These are phyloP conservation scores for Zizania palustris DNA, from an alignment of 202 grass and related monocot genomes.

Conservation along the genomic window DNA sequence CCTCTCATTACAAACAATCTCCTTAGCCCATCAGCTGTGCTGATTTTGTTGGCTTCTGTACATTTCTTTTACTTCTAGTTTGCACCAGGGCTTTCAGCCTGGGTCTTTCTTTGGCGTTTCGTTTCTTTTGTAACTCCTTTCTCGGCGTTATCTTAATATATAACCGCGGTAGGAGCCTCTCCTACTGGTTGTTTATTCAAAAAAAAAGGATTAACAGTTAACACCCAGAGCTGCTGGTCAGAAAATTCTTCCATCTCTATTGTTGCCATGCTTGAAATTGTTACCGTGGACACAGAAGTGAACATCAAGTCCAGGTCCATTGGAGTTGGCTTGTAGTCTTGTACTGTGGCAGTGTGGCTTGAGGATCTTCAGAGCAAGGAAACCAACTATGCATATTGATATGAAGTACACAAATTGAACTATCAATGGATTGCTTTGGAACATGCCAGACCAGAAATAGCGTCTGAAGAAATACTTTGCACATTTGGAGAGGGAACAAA, in stretches of 20 bases:
- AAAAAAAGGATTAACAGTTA: conserved; percentile 55
- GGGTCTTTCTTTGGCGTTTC: too few species aligned
- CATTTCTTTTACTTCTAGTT: too few species aligned
- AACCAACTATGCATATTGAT: conserved; percentile 30
- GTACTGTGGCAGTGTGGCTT: neutral
- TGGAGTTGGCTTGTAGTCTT: neutral
- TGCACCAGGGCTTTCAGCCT: too few species aligned
- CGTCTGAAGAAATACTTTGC: neutral
- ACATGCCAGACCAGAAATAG: conserved; percentile 10
- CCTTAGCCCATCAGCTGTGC: too few species aligned
- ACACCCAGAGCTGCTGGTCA: conserved; percentile 44
- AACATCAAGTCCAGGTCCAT: conserved; percentile 46
- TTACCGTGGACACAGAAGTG: conserved; percentile 47
- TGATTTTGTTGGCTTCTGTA: too few species aligned
- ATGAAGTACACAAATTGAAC: conserved; percentile 45
- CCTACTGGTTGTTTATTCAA: too few species aligned
- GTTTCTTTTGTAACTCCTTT: too few species aligned
- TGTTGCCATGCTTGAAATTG: conserved; percentile 56
- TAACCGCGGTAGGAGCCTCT: too few species aligned
- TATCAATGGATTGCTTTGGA: conserved; percentile 38
- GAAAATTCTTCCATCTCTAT: conserved; percentile 60
- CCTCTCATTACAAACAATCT: too few species aligned
- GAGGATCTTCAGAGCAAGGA: conserved; percentile 36
- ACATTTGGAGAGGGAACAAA: conserved; percentile 24
- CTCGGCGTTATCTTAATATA: too few species aligned